Evolutionary conservation across 2,329 filamentous ascomycete species (phyloP).

Genomic region (Aspergillus bombycis): DNA sequence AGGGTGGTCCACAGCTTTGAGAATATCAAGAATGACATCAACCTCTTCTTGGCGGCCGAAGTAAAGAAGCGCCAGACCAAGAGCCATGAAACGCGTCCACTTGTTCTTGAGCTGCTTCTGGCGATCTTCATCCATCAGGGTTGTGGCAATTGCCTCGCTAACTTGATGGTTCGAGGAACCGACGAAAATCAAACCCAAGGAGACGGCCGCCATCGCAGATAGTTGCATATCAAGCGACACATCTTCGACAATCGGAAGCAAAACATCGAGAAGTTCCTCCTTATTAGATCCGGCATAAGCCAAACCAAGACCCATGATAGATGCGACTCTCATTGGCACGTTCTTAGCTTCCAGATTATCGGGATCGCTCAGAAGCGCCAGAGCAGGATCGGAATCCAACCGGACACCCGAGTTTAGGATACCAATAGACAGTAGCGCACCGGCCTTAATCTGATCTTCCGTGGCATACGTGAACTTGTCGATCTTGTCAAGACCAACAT

Average conservation of each 20-base stretch:
- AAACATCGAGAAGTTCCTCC: slow-evolving; percentile 79
- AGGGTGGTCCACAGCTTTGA: slow-evolving; percentile 95
- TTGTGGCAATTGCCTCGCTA: slow-evolving; percentile 88
- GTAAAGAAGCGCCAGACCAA: slow-evolving; percentile 90
- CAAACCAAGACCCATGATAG: slow-evolving; percentile 94
- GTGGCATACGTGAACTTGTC: slow-evolving; percentile 88
- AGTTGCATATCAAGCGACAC: slow-evolving; percentile 88
- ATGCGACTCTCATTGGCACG: slow-evolving; percentile 75
- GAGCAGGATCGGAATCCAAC: slow-evolving; percentile 84
- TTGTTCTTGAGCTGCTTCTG: slow-evolving; percentile 92
- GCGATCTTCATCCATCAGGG: slow-evolving; percentile 90
- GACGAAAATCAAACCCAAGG: slow-evolving; percentile 87
- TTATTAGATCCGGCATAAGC: slow-evolving; percentile 94
- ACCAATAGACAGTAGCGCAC: slow-evolving; percentile 88
- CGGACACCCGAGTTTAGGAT: slow-evolving; percentile 94
- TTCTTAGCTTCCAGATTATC: slow-evolving; percentile 80
- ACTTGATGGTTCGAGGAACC: slow-evolving; percentile 90
- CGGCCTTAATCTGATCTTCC: slow-evolving; percentile 85
- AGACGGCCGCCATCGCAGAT: slow-evolving; percentile 91
- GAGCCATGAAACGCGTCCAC: slow-evolving; percentile 95
- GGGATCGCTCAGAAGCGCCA: slow-evolving; percentile 80
- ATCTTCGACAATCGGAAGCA: slow-evolving; percentile 86
- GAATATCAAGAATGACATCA: slow-evolving; percentile 94
- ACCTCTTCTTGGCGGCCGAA: slow-evolving; percentile 98
- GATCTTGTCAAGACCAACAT: slow-evolving; percentile 88